These are phyloP conservation scores for Melanomma pulvis-pyrius DNA, from an alignment of 495 filamentous ascomycete genomes.

Conservation along the genomic window DNA sequence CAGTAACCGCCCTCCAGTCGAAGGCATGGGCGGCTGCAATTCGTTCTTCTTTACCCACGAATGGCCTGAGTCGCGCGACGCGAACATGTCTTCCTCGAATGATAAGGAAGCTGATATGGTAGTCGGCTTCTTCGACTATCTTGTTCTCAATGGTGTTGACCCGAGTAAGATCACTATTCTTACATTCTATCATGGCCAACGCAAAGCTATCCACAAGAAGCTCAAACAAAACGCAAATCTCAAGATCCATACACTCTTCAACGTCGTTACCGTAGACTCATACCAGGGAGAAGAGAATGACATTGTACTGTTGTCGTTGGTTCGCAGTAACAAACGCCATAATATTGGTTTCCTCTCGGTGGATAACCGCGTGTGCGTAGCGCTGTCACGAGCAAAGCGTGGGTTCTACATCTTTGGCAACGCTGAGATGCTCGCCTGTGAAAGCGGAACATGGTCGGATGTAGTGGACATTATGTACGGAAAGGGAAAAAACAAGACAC, in stretches of 20 bases:
- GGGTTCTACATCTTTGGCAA: constrained; percentile 93
- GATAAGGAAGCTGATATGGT: constrained; percentile 77
- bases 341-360: constrained; percentile 72
- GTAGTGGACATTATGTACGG: constrained; percentile 42
- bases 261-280: constrained; percentile 83
- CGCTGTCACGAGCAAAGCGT: constrained; percentile 80
- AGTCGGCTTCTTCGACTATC: constrained; percentile 68
- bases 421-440: constrained; percentile 55
- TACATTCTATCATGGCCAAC: constrained; percentile 88
- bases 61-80: constrained; percentile 67
- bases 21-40: constrained; percentile 75
- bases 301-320: constrained; percentile 79
- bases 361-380: constrained; percentile 82
- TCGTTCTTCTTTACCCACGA: constrained; percentile 74
- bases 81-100: constrained; percentile 72
- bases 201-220: constrained; percentile 60
- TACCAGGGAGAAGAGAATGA: constrained; percentile 97
- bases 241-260: constrained; percentile 53
- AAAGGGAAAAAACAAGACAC: constrained; percentile 22
- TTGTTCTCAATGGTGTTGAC: constrained; percentile 66
- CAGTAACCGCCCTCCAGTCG: constrained; percentile 59
- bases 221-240: constrained; percentile 58
- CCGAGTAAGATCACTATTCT: constrained; percentile 73
- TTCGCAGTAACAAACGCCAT: constrained; percentile 64
- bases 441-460: constrained; percentile 46